Evolutionary conservation across 2,329 filamentous ascomycete genomes (phyloP).

Genomic region (Fusarium penzigii): DNA sequence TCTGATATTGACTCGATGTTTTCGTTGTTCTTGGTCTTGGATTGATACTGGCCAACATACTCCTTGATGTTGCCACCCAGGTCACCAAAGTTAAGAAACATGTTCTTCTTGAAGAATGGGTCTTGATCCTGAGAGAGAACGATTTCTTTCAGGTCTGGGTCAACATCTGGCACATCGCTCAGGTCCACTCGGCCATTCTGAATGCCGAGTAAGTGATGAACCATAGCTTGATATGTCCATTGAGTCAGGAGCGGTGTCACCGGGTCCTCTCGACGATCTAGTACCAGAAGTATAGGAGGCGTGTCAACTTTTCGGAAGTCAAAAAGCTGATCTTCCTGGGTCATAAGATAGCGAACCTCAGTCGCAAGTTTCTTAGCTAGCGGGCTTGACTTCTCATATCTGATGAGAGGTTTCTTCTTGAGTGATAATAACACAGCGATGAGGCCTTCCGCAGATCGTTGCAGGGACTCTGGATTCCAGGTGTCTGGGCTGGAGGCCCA

Average conservation of each 20-base stretch:
- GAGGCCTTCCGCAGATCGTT: conserved; percentile 83
- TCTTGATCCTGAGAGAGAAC: conserved; percentile 96
- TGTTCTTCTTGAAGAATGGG: conserved; percentile 98
- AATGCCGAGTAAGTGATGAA: conserved; percentile 92
- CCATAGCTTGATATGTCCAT: conserved; percentile 99
- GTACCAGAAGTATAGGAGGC: conserved; percentile 83
- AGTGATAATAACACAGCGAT: conserved; percentile 82
- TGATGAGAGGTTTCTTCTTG: conserved; percentile 95
- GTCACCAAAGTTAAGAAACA: conserved; percentile 97
- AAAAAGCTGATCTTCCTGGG: conserved; percentile 94
- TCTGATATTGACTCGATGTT: conserved; percentile 97
- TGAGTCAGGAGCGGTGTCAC: conserved; percentile 93
- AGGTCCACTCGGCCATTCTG: conserved; percentile 93
- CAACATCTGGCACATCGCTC: conserved; percentile 77
- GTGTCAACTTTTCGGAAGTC: conserved; percentile 96
- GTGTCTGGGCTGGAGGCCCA: conserved; percentile 81
- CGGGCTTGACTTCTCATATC: conserved; percentile 88
- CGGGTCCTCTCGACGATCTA: conserved; percentile 92
- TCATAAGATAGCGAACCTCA: conserved; percentile 89
- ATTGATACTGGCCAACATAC: conserved; percentile 97
- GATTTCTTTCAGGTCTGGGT: conserved; percentile 88
- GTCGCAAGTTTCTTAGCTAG: conserved; percentile 90
- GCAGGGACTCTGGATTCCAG: conserved; percentile 89
- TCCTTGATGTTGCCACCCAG: conserved; percentile 96
- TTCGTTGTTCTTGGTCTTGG: conserved; percentile 93